These are phyloP conservation scores for Pouteria glomerata DNA, from an alignment of 148 eudicot genomes.

Conservation along the genomic window DNA sequence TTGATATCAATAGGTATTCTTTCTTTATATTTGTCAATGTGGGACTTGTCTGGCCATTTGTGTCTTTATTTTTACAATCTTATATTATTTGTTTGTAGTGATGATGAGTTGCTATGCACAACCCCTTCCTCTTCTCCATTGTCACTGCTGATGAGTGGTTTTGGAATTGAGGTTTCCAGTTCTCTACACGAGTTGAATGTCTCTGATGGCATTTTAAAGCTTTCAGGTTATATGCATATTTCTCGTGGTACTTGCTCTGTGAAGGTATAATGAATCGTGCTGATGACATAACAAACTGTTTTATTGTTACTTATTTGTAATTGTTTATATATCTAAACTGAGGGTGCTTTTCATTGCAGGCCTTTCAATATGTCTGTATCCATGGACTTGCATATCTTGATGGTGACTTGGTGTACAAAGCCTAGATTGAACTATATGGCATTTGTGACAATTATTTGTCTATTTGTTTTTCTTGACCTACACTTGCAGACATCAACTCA, in stretches of 20 bases:
- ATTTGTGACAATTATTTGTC: constrained; percentile 6
- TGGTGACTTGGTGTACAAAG: constrained; percentile 4
- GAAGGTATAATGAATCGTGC: constrained; percentile 47
- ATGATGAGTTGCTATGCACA: constrained; percentile 60
- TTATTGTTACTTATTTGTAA: constrained; percentile 8
- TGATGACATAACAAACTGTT: constrained; percentile 1
- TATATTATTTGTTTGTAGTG: constrained; percentile 40
- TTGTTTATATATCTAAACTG: neutral
- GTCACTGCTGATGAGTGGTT: constrained; percentile 48
- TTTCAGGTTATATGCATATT: constrained; percentile 69
- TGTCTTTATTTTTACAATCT: constrained; percentile 8
- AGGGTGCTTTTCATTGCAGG: constrained; percentile 51
- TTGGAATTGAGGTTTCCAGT: constrained; percentile 51
- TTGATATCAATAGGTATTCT: constrained; percentile 73
- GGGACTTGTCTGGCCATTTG: constrained; percentile 1
- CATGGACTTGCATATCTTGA: constrained; percentile 19
- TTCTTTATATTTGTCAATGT: constrained; percentile 5
- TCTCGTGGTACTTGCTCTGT: constrained; percentile 39
- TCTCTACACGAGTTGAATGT: constrained; percentile 47
- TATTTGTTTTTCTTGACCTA: constrained; percentile 32
- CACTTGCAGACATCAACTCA: constrained; percentile 70
- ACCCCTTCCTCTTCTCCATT: constrained; percentile 62
- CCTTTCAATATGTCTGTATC: constrained; percentile 90
- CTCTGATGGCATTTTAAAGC: constrained; percentile 58
- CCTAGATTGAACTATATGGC: neutral